These are phyloP conservation scores for Deuterostichococcus epilithicus DNA, from an alignment of 139 green algal species.

Conservation along the genomic window DNA sequence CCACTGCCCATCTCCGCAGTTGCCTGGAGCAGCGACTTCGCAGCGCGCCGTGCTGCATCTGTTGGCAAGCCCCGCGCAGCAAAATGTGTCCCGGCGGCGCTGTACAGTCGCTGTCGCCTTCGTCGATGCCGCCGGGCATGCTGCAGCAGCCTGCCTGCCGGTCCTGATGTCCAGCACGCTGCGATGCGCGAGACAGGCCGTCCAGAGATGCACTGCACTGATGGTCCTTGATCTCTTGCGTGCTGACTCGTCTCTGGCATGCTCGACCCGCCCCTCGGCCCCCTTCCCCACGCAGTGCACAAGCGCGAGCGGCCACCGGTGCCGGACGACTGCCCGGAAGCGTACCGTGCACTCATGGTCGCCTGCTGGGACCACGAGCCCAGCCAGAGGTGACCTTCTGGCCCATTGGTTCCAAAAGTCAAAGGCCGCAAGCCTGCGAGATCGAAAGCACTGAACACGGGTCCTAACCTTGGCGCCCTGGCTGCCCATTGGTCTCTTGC, in stretches of 20 bases:
- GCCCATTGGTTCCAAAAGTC: neutral
- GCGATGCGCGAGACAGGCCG: no score
- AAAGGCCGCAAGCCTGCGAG: neutral
- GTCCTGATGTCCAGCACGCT: no score
- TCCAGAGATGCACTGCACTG: no score
- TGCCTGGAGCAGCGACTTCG: no score
- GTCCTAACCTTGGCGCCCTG: neutral
- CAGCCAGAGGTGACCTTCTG: neutral
- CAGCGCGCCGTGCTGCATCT: no score
- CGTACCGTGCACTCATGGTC: conserved; percentile 27
- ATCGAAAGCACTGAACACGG: neutral
- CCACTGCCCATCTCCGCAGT: no score
- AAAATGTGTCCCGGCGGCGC: no score
- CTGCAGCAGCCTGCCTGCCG: no score
- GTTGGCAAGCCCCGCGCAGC: no score
- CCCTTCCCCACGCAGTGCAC: neutral
- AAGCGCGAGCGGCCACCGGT: conserved; percentile 21
- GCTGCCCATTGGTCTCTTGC: neutral
- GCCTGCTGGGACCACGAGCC: conserved; percentile 34
- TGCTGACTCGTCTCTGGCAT: neutral
- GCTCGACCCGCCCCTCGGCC: neutral
- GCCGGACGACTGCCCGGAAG: conserved; percentile 20
- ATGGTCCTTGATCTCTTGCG: no score
- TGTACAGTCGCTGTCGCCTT: no score
- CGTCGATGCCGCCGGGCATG: no score